Conservation (phyloP, 441 rosid species). For the Populus tomentosa region DNA sequence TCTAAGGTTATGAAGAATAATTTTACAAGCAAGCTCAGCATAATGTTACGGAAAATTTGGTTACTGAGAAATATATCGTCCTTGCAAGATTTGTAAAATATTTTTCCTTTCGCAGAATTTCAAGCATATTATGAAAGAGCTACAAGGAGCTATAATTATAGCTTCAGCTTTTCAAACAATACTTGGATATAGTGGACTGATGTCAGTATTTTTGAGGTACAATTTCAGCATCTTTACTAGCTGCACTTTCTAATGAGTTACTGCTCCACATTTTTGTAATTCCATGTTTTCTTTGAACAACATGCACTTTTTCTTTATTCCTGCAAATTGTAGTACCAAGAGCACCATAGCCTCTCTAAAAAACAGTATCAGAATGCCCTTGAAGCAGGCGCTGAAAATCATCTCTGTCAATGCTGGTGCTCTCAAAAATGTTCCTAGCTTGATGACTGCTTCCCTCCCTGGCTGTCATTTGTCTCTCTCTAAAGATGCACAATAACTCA, state of each 20-base stretch:
- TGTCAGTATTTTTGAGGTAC: conserved; percentile 79
- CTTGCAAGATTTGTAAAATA: not conserved
- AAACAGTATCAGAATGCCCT: not conserved
- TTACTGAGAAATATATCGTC: not conserved
- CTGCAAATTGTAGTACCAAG: not conserved
- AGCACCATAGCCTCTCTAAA: not conserved
- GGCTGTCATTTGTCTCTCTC: not conserved
- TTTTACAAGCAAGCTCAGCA: not conserved
- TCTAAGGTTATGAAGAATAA: not conserved
- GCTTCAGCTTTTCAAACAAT: conserved; percentile 82
- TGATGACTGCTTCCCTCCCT: not conserved
- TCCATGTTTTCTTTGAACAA: not conserved
- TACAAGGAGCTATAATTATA: conserved; percentile 83
- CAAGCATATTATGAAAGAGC: conserved; percentile 91
- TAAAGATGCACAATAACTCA: not conserved
- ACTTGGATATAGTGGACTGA: conserved; percentile 90
- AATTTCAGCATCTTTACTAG: conserved; percentile 3
- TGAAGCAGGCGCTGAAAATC: not conserved
- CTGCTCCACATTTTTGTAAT: not conserved
- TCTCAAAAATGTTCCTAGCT: not conserved
- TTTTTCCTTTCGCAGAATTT: conserved; percentile 47
- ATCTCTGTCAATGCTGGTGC: not conserved
- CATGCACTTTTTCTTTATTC: not conserved
- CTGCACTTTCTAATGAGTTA: not conserved
- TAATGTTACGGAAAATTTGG: not conserved